phyloP scores from a whole-genome alignment of 2,329 filamentous ascomycete species.

The Fusarium sp. region DNA sequence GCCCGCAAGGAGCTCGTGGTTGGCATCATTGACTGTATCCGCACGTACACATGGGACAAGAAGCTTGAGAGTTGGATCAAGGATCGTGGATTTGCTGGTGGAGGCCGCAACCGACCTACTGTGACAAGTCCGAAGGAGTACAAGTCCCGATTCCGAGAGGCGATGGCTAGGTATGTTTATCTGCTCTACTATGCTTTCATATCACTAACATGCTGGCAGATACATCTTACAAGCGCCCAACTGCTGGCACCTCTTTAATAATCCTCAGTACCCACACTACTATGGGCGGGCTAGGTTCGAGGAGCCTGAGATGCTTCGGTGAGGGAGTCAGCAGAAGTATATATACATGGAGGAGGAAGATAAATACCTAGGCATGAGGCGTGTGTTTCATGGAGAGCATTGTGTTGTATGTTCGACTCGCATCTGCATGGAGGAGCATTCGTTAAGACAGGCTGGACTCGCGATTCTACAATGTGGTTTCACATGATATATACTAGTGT shows the following conservation, averaged over 20 bases:
- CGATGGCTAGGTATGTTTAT: conserved; percentile 85
- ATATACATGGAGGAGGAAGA: neutral
- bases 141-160: conserved; percentile 93
- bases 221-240: conserved; percentile 82
- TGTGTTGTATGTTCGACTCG: conserved; percentile 10
- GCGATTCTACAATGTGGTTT: neutral
- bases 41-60: conserved; percentile 99
- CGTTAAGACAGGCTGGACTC: conserved; percentile 8
- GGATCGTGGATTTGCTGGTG: conserved; percentile 85
- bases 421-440: conserved; percentile 26
- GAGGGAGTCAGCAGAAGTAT: conserved; percentile 5
- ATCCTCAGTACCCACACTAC: conserved; percentile 53
- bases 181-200: neutral
- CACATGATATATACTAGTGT: conserved; percentile 13
- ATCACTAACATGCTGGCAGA: conserved; percentile 47
- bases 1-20: conserved; percentile 90
- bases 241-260: conserved; percentile 78
- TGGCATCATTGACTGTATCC: conserved; percentile 97
- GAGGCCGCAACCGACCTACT: conserved; percentile 85
- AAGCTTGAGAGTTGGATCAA: conserved; percentile 99
- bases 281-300: conserved; percentile 55
- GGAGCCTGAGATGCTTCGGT: conserved; percentile 50
- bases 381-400: neutral
- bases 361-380: neutral
- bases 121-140: conserved; percentile 98